Conservation (phyloP, 768 basidiomycete genomes). For the Lentinula edodes region DNA sequence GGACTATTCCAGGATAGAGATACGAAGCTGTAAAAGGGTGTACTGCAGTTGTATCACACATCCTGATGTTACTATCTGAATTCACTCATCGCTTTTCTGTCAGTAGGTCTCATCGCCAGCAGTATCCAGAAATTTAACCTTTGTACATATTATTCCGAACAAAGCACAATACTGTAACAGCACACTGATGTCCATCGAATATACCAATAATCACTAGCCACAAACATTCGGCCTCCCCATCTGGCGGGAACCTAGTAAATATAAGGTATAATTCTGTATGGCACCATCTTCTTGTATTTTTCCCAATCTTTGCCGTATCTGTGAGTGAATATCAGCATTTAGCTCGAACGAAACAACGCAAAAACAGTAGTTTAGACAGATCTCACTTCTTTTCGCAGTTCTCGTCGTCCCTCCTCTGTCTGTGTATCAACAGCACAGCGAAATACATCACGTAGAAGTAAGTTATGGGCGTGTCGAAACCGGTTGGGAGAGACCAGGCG, state of each 20-base stretch:
- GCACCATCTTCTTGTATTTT: conserved; percentile 82
- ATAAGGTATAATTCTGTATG: conserved; percentile 82
- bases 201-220: background rate
- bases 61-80: too few relatives aligned
- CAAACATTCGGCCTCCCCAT: background rate
- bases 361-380: background rate
- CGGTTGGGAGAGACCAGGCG: conserved; percentile 92
- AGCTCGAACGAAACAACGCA: background rate
- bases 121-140: too few relatives aligned
- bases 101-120: too few relatives aligned
- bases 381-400: conserved; percentile 82
- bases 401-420: conserved; percentile 89
- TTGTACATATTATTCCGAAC: background rate
- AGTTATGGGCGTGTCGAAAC: conserved; percentile 87
- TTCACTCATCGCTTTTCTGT: too few relatives aligned
- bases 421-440: conserved; percentile 79
- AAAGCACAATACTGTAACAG: too few relatives aligned
- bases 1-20: too few relatives aligned
- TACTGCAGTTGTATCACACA: too few relatives aligned
- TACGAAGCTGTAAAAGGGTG: too few relatives aligned
- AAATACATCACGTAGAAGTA: conserved; percentile 96
- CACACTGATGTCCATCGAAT: background rate
- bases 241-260: conserved; percentile 47
- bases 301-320: conserved; percentile 96
- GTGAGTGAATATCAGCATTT: background rate